Conservation (phyloP, 2,329 filamentous ascomycete species). For the Xylariales sp. region DNA sequence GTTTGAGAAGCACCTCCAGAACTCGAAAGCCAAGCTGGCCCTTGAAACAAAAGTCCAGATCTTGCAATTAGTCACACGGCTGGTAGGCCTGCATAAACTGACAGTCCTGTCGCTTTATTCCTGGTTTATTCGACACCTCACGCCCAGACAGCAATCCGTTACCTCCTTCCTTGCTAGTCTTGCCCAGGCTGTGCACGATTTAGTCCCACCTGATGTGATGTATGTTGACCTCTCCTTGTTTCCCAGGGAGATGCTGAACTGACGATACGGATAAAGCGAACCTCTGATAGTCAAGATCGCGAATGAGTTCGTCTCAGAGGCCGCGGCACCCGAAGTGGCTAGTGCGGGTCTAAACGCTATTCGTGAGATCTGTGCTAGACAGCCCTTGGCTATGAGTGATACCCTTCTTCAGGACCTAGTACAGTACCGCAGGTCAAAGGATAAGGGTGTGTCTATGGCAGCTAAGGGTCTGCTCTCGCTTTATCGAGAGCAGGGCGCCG, state of each 20-base stretch:
- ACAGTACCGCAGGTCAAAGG: constrained; percentile 93
- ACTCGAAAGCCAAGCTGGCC: constrained; percentile 75
- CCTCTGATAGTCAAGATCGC: constrained; percentile 92
- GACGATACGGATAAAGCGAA: no score
- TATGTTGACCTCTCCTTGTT: no score
- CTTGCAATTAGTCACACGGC: constrained; percentile 81
- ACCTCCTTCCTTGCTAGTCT: constrained; percentile 90
- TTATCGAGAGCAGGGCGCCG: constrained; percentile 86
- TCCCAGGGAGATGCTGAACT: no score
- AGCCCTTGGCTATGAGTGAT: constrained; percentile 94
- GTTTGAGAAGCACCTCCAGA: constrained; percentile 88
- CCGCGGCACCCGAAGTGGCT: constrained; percentile 82
- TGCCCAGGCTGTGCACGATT: constrained; percentile 83
- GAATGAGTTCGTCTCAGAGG: constrained; percentile 97
- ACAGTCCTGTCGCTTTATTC: constrained; percentile 89
- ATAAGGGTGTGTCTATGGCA: constrained; percentile 99
- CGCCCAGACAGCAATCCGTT: constrained; percentile 80
- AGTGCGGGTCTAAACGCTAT: constrained; percentile 92
- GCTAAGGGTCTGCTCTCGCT: constrained; percentile 86
- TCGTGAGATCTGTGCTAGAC: constrained; percentile 85
- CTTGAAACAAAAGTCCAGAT: constrained; percentile 88
- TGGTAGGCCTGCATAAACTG: constrained; percentile 89
- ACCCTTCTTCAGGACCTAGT: constrained; percentile 94
- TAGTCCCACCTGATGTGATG: constrained; percentile 90
- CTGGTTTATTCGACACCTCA: constrained; percentile 91